Evolutionary conservation across 2,329 filamentous ascomycete species (phyloP).

Genomic region (Penicillium sp.): DNA sequence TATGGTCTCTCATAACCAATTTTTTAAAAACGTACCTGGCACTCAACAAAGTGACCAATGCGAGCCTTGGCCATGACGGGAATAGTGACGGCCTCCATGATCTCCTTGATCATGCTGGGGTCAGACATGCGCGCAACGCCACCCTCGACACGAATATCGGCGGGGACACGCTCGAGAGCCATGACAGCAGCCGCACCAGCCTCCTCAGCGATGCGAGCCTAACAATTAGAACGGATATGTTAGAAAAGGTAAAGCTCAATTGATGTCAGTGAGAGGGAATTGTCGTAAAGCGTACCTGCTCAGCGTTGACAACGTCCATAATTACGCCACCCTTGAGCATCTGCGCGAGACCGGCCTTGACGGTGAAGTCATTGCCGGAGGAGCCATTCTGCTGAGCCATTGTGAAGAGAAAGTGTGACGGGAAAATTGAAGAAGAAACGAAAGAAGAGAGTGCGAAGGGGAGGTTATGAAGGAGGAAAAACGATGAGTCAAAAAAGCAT

Average conservation of each 20-base stretch:
- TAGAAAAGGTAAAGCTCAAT: no score
- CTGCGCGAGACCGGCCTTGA: conserved; percentile 93
- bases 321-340: conserved; percentile 99
- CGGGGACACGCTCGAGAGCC: conserved; percentile 96
- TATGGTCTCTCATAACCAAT: neutral
- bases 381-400: conserved; percentile 43
- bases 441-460: conserved; percentile 10
- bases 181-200: conserved; percentile 96
- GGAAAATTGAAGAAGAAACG: conserved; percentile 8
- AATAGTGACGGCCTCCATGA: conserved; percentile 92
- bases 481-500: conserved; percentile 29
- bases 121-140: conserved; percentile 98
- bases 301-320: conserved; percentile 96
- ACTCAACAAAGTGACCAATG: conserved; percentile 98
- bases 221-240: no score
- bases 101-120: conserved; percentile 90
- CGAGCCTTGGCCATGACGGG: conserved; percentile 99
- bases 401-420: conserved; percentile 22
- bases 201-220: conserved; percentile 96
- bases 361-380: conserved; percentile 68
- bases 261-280: neutral
- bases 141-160: conserved; percentile 89
- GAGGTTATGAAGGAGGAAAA: conserved; percentile 5
- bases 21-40: conserved; percentile 62
- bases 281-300: conserved; percentile 62